Conservation (phyloP, 139 green algal species). For the Closterium sp. region DNA sequence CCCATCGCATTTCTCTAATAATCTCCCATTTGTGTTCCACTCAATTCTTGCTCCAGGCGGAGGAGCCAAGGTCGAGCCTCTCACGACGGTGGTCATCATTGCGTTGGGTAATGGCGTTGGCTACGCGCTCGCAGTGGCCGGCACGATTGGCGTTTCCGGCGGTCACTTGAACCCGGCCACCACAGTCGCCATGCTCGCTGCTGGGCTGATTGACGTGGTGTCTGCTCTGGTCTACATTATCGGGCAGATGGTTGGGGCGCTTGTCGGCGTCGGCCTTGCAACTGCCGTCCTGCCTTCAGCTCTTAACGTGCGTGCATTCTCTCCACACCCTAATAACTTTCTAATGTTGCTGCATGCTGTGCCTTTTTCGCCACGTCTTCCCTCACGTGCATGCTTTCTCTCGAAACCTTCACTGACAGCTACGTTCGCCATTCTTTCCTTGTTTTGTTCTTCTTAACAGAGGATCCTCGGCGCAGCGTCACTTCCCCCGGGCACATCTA, state of each 20-base stretch:
- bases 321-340: too few relatives aligned
- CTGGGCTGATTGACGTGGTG: conserved; percentile 16
- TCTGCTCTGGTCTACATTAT: conserved; percentile 27
- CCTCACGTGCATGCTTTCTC: too few relatives aligned
- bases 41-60: neutral
- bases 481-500: neutral
- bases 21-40: too few relatives aligned
- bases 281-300: neutral
- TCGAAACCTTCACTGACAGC: too few relatives aligned
- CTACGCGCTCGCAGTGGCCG: conserved; percentile 23
- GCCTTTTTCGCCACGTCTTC: neutral
- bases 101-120: conserved; percentile 28
- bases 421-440: neutral
- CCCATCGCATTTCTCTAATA: too few relatives aligned
- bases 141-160: conserved; percentile 34
- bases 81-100: conserved; percentile 1
- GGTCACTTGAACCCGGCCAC: conserved; percentile 52
- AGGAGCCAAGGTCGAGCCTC: neutral
- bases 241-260: conserved; percentile 38
- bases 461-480: neutral
- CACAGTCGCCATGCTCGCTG: conserved; percentile 41
- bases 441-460: neutral
- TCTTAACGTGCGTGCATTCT: neutral
- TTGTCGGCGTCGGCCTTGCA: conserved; percentile 11
- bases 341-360: too few relatives aligned